Evolutionary conservation across 2,329 filamentous ascomycete species (phyloP), one percentile per base, ranked within the genome.

Genomic region (Colletotrichum musicola): DNA sequence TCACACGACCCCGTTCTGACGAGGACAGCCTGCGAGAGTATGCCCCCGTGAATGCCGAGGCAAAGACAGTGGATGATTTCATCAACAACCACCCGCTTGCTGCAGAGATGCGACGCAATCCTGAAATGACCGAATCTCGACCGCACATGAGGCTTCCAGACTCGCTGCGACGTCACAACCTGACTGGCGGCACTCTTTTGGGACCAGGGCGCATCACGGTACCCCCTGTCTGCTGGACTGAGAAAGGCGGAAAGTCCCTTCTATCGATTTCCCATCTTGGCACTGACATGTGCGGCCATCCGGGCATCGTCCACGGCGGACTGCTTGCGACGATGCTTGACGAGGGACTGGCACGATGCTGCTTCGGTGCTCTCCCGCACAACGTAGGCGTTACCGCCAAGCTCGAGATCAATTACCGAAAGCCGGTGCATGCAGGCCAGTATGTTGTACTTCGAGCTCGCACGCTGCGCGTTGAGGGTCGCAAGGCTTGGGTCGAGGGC

Each of bases 401-500:
- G 76, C 82, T 99, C 74, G 94, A 88, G 73, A 83, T 92, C 73
- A 91, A 97, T 79, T 99, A 98, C 81, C 90, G 92, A 74, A 89
- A 89, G 70, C 96, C 96, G 4, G 91, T 92, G 51, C 89, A 88
- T 74, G 94, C 94, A 6, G 88, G 89, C 22, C 88, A 88, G 69
- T 96, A 92, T 76, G 83, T 97, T 35, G 93, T 97, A 50, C 81
- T 99, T 67, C 86, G 88, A 70, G 95, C 93, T 4, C 88, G 89
- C 77, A 97, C 95, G 20, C 90, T 88, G 10, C 95, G 92, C 82
- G 92, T 95, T 1, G 94, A 98, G 77, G 95, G 96, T 1, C 87
- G 96, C 71, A 98, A 98, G 83, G 95, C 94, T 13, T 98, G 94
- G 94, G 94, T 98, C 1, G 91, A 93, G 81, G 96, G 94, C 1